A percentile compares a stretch with the other conserved stretches of the same genome.
These are phyloP conservation scores for Brassica carinata DNA, from an alignment of 345 rosid species.

Conservation along the genomic window DNA sequence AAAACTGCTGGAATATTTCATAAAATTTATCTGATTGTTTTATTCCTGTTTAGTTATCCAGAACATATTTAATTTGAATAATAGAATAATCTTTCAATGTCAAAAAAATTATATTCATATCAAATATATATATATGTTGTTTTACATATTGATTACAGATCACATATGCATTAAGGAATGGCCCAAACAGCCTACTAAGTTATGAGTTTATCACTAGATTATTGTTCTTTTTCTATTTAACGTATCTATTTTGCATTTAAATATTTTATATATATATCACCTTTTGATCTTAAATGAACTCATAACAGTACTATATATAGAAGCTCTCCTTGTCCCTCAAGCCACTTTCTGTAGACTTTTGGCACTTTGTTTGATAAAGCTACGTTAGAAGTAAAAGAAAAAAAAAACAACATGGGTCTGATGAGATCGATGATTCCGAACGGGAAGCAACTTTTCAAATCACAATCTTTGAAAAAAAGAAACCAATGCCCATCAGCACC, in stretches of 20 bases:
- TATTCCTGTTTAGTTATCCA: no score
- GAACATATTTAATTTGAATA: no score
- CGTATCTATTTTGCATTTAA: not conserved
- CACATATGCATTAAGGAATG: conserved; percentile 10
- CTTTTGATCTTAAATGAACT: conserved; percentile 10
- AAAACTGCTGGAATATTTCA: no score
- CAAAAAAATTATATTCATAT: not conserved
- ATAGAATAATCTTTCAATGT: no score
- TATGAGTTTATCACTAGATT: conserved; percentile 9
- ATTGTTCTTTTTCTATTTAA: not conserved
- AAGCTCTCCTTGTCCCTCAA: not conserved
- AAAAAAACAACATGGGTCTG: conserved; percentile 10
- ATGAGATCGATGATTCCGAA: conserved; percentile 15
- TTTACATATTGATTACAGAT: not conserved
- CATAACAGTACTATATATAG: not conserved
- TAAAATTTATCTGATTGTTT: no score
- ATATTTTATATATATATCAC: not conserved
- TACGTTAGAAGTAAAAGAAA: not conserved
- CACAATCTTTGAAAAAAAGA: conserved; percentile 23
- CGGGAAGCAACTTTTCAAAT: conserved; percentile 32
- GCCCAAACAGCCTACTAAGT: conserved; percentile 18
- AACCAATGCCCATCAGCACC: conserved; percentile 7
- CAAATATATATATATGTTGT: not conserved
- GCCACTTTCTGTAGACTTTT: not conserved
- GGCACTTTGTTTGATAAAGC: not conserved